Base-by-base conservation (phyloP, 2,329 filamentous ascomycete genomes). In the Dothidotthia symphoricarpi region DNA sequence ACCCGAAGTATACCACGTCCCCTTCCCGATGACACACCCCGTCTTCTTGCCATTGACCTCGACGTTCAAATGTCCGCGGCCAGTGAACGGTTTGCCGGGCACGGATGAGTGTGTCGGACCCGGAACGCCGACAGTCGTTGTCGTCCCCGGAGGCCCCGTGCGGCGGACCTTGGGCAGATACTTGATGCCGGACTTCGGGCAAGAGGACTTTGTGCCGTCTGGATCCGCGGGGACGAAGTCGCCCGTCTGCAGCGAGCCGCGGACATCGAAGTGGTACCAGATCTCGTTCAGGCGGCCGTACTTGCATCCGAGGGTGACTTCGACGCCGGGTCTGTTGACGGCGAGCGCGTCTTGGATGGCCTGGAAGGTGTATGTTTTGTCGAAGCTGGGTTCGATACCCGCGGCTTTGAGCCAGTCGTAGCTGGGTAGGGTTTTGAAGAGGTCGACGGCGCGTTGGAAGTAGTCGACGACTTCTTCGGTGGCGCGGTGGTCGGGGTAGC, bases 401-500 rank as follows among this genome's bases (percentile, higher is more conserved):
- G 82, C 83, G 11, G 74, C 74, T 3, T 74, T 64, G 15, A 88
- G 75, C 63, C 74, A 76, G 63, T 78, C 59, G 62, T 86, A 86
- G 10, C 80, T 81, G 10, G 83, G 80, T 7, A 88, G 71, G 0
- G 70, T 70, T 63, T 84, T 78, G 72, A 85, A 88, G 2, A 88
- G 59, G 15, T 75, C 71, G 4, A 86, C 81, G 2, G 82, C 73
- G 41, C 75, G 77, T 54, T 82, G 71, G 67, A 88, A 87, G 68
- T 78, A 88, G 59, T 85, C 82, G 10, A 79, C 75, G 1, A 82
- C 81, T 55, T 88, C 85, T 43, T 84, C 73, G 9, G 76, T 77
- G 0, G 75, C 64, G 38, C 72, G 65, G 54, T 77, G 76, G 39
- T 75, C 67, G 25, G 70, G 69, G 68, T 86, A 87, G 72, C 84